A percentile compares a stretch with the other conserved stretches of the same genome.
Conservation (phyloP, 2,329 filamentous ascomycete genomes). For the Alternaria sp. region DNA sequence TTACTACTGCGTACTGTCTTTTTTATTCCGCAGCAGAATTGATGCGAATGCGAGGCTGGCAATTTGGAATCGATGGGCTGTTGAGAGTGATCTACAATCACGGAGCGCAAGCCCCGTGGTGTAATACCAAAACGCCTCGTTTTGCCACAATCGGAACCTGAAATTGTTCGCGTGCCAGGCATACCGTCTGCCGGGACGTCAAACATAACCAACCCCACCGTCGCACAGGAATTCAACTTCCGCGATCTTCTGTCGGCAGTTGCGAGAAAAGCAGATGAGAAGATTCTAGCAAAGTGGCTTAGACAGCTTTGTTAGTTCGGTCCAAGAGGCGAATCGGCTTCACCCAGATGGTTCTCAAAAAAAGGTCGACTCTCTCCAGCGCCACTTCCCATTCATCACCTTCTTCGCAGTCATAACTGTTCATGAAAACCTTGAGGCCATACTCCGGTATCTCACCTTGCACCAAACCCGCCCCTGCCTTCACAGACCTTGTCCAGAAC, state of each 20-base stretch:
- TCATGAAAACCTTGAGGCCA: conserved; percentile 21
- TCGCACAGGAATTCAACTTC: no score
- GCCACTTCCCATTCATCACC: conserved; percentile 59
- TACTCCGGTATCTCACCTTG: conserved; percentile 31
- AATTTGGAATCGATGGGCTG: conserved; percentile 23
- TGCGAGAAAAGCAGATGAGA: no score
- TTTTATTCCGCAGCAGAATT: conserved; percentile 3
- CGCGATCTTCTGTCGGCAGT: no score
- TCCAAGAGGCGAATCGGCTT: conserved; percentile 51
- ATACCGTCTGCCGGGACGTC: background rate
- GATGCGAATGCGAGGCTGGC: conserved; percentile 5
- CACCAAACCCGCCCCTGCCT: background rate
- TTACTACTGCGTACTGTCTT: conserved; percentile 14
- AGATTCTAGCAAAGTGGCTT: background rate
- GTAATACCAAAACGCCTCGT: conserved; percentile 34
- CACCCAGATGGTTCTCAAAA: conserved; percentile 38
- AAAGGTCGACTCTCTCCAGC: conserved; percentile 50
- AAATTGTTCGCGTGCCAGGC: conserved; percentile 1
- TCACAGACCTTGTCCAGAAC: conserved; percentile 27
- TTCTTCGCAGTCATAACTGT: conserved; percentile 25
- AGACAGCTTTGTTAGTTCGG: conserved; percentile 13
- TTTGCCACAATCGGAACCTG: background rate
- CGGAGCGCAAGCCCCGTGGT: conserved; percentile 3
- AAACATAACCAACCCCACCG: no score
- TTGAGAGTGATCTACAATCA: conserved; percentile 7